Base-by-base conservation (phyloP, 805 yeast genomes). In the Starmerella roubikii region DNA sequence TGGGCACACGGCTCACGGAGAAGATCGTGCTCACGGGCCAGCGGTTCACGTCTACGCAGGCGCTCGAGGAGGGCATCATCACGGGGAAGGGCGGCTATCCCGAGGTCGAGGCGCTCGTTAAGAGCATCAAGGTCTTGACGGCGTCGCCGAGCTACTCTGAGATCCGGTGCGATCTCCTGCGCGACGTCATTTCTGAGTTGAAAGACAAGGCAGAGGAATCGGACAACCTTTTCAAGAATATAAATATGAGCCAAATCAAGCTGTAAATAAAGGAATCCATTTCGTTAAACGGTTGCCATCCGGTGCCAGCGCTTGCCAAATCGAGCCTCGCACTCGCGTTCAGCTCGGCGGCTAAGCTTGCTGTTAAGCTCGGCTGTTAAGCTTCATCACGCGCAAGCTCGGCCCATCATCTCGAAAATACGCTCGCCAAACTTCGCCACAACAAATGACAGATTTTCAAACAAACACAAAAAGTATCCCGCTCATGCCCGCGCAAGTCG, bases 11-110 rank as follows among this genome's bases (percentile, higher is more conserved):
- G 33, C 35, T 48, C 3, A 49, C 57, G 31, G 58, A 55, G 30
- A 50, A 51, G 40, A 53, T 56, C 32, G 54, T 54, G 20, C 41
- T 58, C 25, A 52, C 53, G 22, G 66, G 60, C 15, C 55, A 57
- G 28, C 44, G 66, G 24, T 61, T 57, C 46, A 34, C 58, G 3
- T 59, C 55, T 3, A 83, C 85, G 54, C 96, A 86, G 52, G 94
- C 97, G 0, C 66, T 86, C 42, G 84, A 86, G 58, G 94, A 83
- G 60, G 96, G 57, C 2, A 34, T 61, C 7, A 49, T 61, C 32
- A 57, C 61, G 31, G 54, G 52, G 1, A 43, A 49, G 24, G 66
- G 66, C 7, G 58, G 51, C n/a, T 35, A 57, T 22, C 46, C 48
- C 2, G 62, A 57, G 34, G 64, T 53, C 4, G 57, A 55, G 38